Base-by-base conservation (phyloP, 495 filamentous ascomycete species). In the Daldinia loculata region DNA sequence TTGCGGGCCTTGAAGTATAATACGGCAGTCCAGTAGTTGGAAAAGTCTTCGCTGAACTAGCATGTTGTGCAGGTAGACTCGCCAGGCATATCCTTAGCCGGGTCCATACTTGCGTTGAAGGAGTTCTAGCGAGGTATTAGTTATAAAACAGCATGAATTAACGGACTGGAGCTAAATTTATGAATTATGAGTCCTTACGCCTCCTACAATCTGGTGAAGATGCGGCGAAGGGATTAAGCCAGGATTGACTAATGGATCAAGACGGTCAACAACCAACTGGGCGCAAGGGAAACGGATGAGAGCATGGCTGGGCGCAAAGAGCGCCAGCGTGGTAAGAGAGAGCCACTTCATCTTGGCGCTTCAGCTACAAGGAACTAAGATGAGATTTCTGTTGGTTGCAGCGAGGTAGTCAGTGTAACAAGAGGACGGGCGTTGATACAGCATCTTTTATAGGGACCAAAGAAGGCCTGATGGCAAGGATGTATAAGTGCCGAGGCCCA, bases 21-120 rank as follows among this genome's bases (percentile, higher is more conserved):
- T 12, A 65, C 67, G 0, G 80, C 80, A 17, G 80, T 82, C 79
- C 79, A 80, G 63, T 80, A 80, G 68, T 80, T 80, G 4, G 77
- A 80, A 45, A 79, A 76, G 50, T 78, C 79, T 67, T 79, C 76
- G 3, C 74, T 55, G 72, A 76, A 75, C 41, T 76, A 70, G 61
- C 76, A 78, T 1, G 77, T 79, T 3, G 77, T 80, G 62, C 80
- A 81, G 14, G 75, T 73, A 24, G 69, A 76, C 56, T 69, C 63
- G 50, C 62, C 68, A 36, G 75, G 76, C 53, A 80, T 71, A 53
- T 81, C 78, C 11, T 76, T 77, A 2, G 32, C 53, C 12, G 55
- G 55, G 19, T 57, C 55, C 80, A 81, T 81, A 26, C 73, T 77
- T 9, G 75, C 74, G 30, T 78, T 78, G 72, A 81, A 81, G 36